phyloP scores from a whole-genome alignment of 495 filamentous ascomycete species.

The Haplographium delicatum region DNA sequence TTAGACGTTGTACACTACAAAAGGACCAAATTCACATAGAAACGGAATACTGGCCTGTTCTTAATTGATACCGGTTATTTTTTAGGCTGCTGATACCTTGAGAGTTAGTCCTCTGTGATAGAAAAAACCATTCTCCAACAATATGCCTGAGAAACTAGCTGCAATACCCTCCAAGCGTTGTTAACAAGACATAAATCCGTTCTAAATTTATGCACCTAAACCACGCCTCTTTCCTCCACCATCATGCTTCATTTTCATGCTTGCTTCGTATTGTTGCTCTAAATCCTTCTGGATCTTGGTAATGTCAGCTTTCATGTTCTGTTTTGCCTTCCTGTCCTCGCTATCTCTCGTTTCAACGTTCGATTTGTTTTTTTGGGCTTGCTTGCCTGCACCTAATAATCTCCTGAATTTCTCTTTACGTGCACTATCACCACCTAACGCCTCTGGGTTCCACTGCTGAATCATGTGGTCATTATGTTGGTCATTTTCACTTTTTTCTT shows the following conservation, averaged over 20 bases:
- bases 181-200: no score
- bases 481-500: no score
- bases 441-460: constrained; percentile 45
- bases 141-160: no score
- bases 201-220: constrained; percentile 51
- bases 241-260: constrained; percentile 55
- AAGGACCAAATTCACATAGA: no score
- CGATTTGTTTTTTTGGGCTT: background rate
- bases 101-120: no score
- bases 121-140: no score
- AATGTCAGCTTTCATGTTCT: constrained; percentile 17
- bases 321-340: constrained; percentile 4
- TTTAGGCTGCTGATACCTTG: no score
- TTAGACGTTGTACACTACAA: no score
- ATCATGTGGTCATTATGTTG: no score
- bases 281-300: constrained; percentile 45
- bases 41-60: no score
- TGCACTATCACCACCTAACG: constrained; percentile 41
- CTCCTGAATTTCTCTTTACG: constrained; percentile 53
- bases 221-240: constrained; percentile 44
- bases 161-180: background rate
- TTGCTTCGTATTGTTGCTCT: constrained; percentile 51
- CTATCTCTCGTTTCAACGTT: background rate
- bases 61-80: no score
- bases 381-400: constrained; percentile 47